These are phyloP conservation scores for Exophiala calicioides DNA, from an alignment of 2,329 filamentous ascomycete species.

Conservation along the genomic window DNA sequence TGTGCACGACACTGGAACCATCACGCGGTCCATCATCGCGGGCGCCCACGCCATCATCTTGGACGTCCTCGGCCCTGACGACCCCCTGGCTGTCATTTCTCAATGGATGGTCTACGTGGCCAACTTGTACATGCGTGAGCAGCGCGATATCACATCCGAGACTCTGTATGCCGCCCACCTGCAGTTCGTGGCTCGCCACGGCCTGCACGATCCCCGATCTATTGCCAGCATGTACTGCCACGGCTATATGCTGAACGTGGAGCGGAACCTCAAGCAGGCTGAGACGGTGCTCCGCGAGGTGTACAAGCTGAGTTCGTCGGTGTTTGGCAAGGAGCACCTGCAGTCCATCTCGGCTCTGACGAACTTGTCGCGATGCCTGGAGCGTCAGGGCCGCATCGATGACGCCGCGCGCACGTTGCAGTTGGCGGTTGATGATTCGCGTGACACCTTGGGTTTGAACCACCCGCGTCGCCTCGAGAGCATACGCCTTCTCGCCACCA, in stretches of 20 bases:
- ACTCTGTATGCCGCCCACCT: slow-evolving; percentile 17
- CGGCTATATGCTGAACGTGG: slow-evolving; percentile 28
- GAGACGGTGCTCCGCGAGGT: slow-evolving; percentile 22
- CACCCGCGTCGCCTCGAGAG: slow-evolving; percentile 28
- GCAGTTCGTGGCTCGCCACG: slow-evolving; percentile 17
- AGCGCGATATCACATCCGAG: slow-evolving; percentile 23
- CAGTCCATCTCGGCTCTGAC: slow-evolving; percentile 28
- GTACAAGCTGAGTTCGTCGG: slow-evolving; percentile 19
- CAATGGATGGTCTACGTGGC: slow-evolving; percentile 29
- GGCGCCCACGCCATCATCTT: slow-evolving; percentile 21
- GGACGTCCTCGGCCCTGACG: slow-evolving; percentile 19
- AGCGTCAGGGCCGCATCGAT: slow-evolving; percentile 20
- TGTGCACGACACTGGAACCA: slow-evolving; percentile 29
- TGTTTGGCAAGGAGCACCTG: slow-evolving; percentile 21
- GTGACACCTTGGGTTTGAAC: slow-evolving; percentile 24
- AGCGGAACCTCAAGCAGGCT: slow-evolving; percentile 20
- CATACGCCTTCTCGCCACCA: slow-evolving; percentile 16
- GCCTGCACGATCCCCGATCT: slow-evolving; percentile 19
- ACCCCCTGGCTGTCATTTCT: slow-evolving; percentile 25
- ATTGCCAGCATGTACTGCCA: slow-evolving; percentile 30
- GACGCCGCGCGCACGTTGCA: slow-evolving; percentile 24
- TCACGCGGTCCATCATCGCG: slow-evolving; percentile 25
- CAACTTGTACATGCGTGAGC: slow-evolving; percentile 16
- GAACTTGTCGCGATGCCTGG: slow-evolving; percentile 20
- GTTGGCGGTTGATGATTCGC: slow-evolving; percentile 24